Evolutionary conservation across 202 grass and related monocot species (phyloP), one percentile per base, ranked within the genome.

Genomic region (Bolboschoenoplectus hybrid): DNA sequence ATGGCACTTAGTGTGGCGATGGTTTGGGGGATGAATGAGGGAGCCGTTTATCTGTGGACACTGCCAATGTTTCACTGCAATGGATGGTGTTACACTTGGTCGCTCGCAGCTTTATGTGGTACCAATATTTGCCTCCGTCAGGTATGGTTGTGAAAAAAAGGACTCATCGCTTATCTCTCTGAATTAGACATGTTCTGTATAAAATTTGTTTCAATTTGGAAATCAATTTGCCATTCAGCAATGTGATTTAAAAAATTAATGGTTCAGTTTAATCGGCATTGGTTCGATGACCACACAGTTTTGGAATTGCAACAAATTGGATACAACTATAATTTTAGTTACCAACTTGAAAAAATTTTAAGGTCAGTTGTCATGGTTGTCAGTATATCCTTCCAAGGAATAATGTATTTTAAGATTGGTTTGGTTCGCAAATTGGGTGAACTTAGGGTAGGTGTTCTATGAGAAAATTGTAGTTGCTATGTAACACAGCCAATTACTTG

Each of bases 31-130:
- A 95, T 95, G 91, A 87, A 85, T 60, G 89, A 87, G 46, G 87
- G 89, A 8, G 68, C 91, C 3, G 43, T 95, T 49, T 98, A 95
- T 49, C 49, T 95, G 55, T 98, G 96, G 96, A 98, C 96, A 85
- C 32, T 98, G 73, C 96, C 93, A 2, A 94, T 95, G 96, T 98
- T 98, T 80, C 96, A 98, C 60, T 98, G 96, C 20, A 98, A 98
- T 80, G 96, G 96, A 10, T 95, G 96, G 96, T 98, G 93, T 52
- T 91, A 90, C 6, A 86, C 93, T 14, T 98, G 96, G 96, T 78
- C 89, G 0, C 35, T 98, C 62, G 96, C 96, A 14, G 96, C 93
- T 1, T 55, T 91, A 44, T 90, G 96, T 26, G 91, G 96, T 85
- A 98, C 93, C 64, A 98, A 82, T 76, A 91, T 98, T 72, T 98